Evolutionary conservation across 106 monocot species (phyloP).

Genomic region (Dendrobium nobile): DNA sequence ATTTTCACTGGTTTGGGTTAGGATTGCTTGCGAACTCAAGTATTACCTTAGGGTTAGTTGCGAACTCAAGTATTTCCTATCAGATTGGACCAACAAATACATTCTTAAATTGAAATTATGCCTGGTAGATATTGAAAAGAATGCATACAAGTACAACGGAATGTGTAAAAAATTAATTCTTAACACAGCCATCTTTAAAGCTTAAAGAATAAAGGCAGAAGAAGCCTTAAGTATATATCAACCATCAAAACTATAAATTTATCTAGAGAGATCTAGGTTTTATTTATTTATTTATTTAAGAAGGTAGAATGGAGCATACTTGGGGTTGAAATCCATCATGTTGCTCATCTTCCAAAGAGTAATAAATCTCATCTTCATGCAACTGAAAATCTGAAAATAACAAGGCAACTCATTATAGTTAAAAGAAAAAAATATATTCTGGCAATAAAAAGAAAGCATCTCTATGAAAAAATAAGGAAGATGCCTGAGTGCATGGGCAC

Average conservation of each 20-base stretch:
- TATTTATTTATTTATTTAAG: neutral
- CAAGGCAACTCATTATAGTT: neutral
- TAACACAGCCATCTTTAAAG: neutral
- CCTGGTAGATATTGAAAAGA: neutral
- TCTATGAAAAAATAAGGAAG: neutral
- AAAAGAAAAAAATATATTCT: neutral
- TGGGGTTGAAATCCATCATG: constrained; percentile 36
- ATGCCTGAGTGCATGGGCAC: neutral
- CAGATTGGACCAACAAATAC: neutral
- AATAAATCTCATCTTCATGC: constrained; percentile 87
- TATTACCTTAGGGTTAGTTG: no score
- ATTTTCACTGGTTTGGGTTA: no score
- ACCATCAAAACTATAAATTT: neutral
- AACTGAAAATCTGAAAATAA: constrained; percentile 63
- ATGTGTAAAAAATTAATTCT: neutral
- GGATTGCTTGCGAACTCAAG: no score
- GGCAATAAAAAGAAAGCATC: neutral
- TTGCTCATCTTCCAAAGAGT: constrained; percentile 48
- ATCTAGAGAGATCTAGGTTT: neutral
- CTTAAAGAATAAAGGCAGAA: neutral
- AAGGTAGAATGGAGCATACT: constrained; percentile 15
- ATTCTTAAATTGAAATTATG: neutral
- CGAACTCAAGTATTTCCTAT: no score
- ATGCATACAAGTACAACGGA: neutral
- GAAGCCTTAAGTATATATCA: neutral